phyloP scores from a whole-genome alignment of 1,284 basidiomycete species.

The Bondarzewia mesenterica region DNA sequence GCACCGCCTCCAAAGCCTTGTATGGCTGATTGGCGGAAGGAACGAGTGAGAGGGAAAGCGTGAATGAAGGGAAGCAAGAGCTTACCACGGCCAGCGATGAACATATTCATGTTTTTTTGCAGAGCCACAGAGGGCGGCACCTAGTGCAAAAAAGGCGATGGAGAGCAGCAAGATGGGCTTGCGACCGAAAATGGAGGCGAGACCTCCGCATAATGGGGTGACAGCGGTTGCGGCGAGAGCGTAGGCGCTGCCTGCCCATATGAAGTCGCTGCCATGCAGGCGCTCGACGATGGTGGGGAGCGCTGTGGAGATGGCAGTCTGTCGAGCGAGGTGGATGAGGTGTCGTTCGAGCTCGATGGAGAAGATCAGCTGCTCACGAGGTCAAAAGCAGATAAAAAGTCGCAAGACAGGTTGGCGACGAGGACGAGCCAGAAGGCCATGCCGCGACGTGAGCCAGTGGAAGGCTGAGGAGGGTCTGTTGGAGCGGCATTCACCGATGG shows the following conservation, averaged over 20 bases:
- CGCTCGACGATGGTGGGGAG: constrained; percentile 25
- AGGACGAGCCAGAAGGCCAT: constrained; percentile 11
- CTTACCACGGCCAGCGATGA: constrained; percentile 25
- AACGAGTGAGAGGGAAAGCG: neutral
- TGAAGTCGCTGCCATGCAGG: constrained; percentile 22
- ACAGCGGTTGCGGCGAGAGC: constrained; percentile 21
- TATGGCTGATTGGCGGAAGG: constrained; percentile 19
- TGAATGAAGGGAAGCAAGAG: too few species aligned
- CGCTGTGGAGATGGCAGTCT: constrained; percentile 27
- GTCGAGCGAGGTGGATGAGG: neutral
- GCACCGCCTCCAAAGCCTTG: constrained; percentile 40
- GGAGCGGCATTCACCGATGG: too few species aligned
- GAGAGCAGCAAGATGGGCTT: constrained; percentile 26
- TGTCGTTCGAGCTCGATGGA: neutral
- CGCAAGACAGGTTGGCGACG: constrained; percentile 7
- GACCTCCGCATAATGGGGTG: constrained; percentile 21
- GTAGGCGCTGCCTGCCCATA: constrained; percentile 25
- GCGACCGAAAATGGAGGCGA: constrained; percentile 22
- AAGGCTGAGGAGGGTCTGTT: neutral
- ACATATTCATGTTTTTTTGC: constrained; percentile 28
- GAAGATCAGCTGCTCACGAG: constrained; percentile 6
- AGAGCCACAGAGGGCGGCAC: constrained; percentile 27
- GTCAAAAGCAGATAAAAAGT: constrained; percentile 14
- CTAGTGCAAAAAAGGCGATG: constrained; percentile 28
- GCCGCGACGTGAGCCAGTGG: neutral